Base-by-base conservation (phyloP, 106 monocot species). In the Triglochin maritima region DNA sequence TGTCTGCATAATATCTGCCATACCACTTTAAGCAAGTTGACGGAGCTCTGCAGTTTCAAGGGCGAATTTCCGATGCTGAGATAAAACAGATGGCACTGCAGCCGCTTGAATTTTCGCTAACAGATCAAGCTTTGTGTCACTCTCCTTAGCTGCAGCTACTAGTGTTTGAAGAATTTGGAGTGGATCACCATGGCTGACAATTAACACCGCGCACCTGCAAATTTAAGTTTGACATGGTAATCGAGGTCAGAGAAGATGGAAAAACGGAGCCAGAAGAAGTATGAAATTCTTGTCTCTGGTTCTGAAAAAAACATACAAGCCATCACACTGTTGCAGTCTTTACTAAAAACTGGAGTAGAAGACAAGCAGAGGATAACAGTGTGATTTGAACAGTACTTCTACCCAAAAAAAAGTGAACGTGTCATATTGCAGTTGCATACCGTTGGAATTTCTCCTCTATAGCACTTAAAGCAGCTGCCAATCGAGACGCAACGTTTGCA, bases 151-250 rank as follows among this genome's bases (percentile, higher is more conserved):
- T 47, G 82, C 82, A 46, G 73, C 29, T 49, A 90, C 53, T 49
- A 87, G 44, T 14, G 89, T 73, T 76, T 95, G 94, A 49, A 95
- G 69, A 41, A 95, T 95, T 66, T 95, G 94, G 50, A 95, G 90
- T 41, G 94, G 89, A 68, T 90, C 94, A 41, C 90, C 94, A 59
- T 95, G 94, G 74, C 94, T 90, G 8, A 95, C 90, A 10, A 95
- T 67, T 47, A 95, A 64, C 14, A 95, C 71, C 48, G 59, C 68
- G 70, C 83, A 87, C 60, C 94, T 94, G 82, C 72, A 64, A 17
- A 1, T 15, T 3, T 67, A 11, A 67, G 49, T 11, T 15, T 14
- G 49, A 48, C 11, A 52, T 11, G 11, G 9, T 52, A 52, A 8
- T 8, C 52, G 11, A 52, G 52, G 11, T 52, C 7, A 8, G 52